Evolutionary conservation across 768 basidiomycete genomes (phyloP).

Genomic region (Paxillus rubicundulus): DNA sequence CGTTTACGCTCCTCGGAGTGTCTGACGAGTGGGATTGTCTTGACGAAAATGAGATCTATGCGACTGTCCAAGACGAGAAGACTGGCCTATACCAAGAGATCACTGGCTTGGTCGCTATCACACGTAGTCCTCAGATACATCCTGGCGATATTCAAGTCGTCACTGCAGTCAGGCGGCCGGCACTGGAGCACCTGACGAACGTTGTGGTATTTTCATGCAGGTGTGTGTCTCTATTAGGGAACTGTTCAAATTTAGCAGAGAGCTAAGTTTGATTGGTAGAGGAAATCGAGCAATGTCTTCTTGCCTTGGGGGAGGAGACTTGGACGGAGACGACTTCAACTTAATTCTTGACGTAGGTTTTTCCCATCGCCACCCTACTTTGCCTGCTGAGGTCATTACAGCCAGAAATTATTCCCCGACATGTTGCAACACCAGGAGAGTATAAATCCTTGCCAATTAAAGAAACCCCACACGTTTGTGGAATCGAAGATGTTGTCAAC

Average conservation of each 20-base stretch:
- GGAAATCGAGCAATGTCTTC: conserved; percentile 45
- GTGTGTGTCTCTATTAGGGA: conserved; percentile 22
- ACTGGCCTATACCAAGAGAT: conserved; percentile 25
- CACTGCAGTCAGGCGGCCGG: conserved; percentile 39
- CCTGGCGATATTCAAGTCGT: conserved; percentile 47
- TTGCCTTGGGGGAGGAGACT: conserved; percentile 51
- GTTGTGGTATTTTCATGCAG: conserved; percentile 52
- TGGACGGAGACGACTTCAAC: conserved; percentile 54
- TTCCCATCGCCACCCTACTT: conserved; percentile 2
- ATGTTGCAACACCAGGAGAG: conserved; percentile 32
- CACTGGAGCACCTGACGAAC: conserved; percentile 41
- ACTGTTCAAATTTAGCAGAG: neutral
- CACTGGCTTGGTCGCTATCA: conserved; percentile 42
- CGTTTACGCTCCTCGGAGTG: conserved; percentile 51
- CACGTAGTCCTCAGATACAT: conserved; percentile 53
- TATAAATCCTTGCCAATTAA: conserved; percentile 39
- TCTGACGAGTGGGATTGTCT: conserved; percentile 50
- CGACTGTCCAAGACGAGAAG: conserved; percentile 36
- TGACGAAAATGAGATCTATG: conserved; percentile 46
- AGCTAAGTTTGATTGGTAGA: conserved; percentile 22
- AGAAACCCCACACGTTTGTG: conserved; percentile 30
- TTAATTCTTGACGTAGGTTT: conserved; percentile 41
- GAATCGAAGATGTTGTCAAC: conserved; percentile 42
- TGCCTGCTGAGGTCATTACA: conserved; percentile 13
- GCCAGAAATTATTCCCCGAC: conserved; percentile 31